These are phyloP conservation scores for Lycium ferocissimum DNA, from an alignment of 257 asterid species.

Conservation along the genomic window DNA sequence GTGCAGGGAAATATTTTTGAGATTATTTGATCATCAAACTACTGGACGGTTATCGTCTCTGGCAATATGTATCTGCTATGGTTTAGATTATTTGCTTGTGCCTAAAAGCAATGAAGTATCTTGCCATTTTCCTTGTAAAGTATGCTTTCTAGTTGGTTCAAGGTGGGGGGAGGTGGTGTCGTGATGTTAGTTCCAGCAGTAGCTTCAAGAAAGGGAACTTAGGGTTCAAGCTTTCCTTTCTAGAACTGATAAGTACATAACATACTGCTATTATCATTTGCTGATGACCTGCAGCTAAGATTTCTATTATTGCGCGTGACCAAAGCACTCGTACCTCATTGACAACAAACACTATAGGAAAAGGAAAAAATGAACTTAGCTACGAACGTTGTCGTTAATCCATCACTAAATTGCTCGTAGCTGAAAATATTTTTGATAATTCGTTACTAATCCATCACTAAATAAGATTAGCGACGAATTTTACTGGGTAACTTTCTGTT, in stretches of 20 bases:
- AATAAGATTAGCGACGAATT: too few species aligned
- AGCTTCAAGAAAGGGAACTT: slow-evolving; percentile 10
- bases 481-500: too few species aligned
- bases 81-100: background rate
- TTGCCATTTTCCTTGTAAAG: background rate
- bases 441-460: too few species aligned
- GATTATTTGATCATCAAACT: background rate
- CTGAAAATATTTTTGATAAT: too few species aligned
- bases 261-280: background rate
- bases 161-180: background rate
- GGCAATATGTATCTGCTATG: background rate
- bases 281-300: too few species aligned
- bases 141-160: slow-evolving; percentile 1
- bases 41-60: background rate
- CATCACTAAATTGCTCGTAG: too few species aligned
- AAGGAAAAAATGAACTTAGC: too few species aligned
- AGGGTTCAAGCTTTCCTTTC: background rate
- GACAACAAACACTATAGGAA: too few species aligned
- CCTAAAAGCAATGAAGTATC: slow-evolving; percentile 1
- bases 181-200: slow-evolving; percentile 20
- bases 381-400: too few species aligned
- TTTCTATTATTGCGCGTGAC: too few species aligned
- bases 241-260: slow-evolving; percentile 8
- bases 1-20: background rate
- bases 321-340: too few species aligned